These are phyloP conservation scores for Lunularia cruciata DNA, from an alignment of 225 moss, liverwort and hornwort genomes.

Conservation along the genomic window DNA sequence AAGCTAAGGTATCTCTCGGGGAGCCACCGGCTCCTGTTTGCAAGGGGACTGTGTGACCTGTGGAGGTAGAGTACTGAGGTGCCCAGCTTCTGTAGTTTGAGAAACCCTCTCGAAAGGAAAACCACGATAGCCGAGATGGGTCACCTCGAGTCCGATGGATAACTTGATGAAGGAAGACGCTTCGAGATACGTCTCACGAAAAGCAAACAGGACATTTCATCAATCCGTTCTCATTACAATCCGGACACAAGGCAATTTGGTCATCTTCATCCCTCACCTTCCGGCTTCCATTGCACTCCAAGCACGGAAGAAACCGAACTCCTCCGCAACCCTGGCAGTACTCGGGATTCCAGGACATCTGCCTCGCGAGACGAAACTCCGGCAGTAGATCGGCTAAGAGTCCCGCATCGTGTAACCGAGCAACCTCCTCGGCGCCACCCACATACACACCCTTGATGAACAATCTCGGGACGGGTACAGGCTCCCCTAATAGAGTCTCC, in stretches of 20 bases:
- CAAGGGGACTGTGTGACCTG: background rate
- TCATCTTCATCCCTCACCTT: slow-evolving; percentile 59
- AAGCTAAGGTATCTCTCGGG: background rate
- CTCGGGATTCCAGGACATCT: slow-evolving; percentile 27
- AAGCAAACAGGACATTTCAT: slow-evolving; percentile 66
- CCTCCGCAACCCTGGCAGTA: slow-evolving; percentile 68
- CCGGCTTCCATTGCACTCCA: slow-evolving; percentile 63
- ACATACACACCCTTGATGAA: slow-evolving; percentile 65
- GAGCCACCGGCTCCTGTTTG: background rate
- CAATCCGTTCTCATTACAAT: slow-evolving; percentile 71
- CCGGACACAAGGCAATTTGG: slow-evolving; percentile 46
- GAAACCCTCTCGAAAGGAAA: no score
- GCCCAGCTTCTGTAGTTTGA: background rate
- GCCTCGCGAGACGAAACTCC: slow-evolving; percentile 39
- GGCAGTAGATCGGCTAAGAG: slow-evolving; percentile 44
- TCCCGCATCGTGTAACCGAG: slow-evolving; percentile 60
- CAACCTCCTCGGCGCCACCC: slow-evolving; percentile 60
- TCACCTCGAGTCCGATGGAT: background rate
- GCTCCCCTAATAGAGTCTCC: slow-evolving; percentile 49
- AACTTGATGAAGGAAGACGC: background rate
- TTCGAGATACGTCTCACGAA: slow-evolving; percentile 16
- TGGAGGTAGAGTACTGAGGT: background rate
- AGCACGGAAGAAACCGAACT: slow-evolving; percentile 62
- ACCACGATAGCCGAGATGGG: no score
- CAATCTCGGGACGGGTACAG: slow-evolving; percentile 51